Evolutionary conservation across 2,329 filamentous ascomycete species (phyloP), one percentile per base, ranked within the genome.

Genomic region (Xylariaceae sp.): DNA sequence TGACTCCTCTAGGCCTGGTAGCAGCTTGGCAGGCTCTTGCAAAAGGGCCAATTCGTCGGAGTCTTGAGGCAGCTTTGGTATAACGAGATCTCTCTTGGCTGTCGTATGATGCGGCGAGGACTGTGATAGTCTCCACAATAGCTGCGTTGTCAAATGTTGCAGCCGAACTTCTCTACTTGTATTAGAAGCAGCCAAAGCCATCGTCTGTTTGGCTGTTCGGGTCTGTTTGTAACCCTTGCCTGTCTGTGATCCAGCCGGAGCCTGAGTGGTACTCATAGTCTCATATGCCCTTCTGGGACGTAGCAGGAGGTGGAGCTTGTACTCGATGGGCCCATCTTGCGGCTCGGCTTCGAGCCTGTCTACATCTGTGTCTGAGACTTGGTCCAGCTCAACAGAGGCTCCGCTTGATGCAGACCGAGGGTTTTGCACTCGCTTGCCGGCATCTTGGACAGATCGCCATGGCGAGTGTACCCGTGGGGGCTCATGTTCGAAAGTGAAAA

Each of bases 61-160:
- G 36, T 81, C 78, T 49, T 92, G 84, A 0, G 90, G 89, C 3
- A 96, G 73, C 54, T 84, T 81, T 0, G 91, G 91, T 22, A 96
- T 73, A 10, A 91, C 82, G 14, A 90, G 76, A 52, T 90, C 86
- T 28, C 84, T 85, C 5, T 87, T 87, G 19, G 88, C 88, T 7
- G 89, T 89, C 1, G 89, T 84, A 71, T 97, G 92, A 68, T 95
- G 90, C 1, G 91, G 90, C 9, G 90, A 96, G 1, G 93, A 97
- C 68, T 99, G 94, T 67, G 97, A 92, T 51, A 99, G 72, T 45
- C 94, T 82, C 94, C 94, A 99, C 6, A 99, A 75, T 19, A 99
- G 77, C 69, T 99, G 94, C 0, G 94, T 99, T 0, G 93, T 99
- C 56, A 99, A 74, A 64, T 97, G 90, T 65, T 96, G 87, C 14